A percentile compares a stretch with the other conserved stretches of the same genome.
Conservation (phyloP, 2,329 filamentous ascomycete genomes). For the Lasiodiplodia gonubiensis region DNA sequence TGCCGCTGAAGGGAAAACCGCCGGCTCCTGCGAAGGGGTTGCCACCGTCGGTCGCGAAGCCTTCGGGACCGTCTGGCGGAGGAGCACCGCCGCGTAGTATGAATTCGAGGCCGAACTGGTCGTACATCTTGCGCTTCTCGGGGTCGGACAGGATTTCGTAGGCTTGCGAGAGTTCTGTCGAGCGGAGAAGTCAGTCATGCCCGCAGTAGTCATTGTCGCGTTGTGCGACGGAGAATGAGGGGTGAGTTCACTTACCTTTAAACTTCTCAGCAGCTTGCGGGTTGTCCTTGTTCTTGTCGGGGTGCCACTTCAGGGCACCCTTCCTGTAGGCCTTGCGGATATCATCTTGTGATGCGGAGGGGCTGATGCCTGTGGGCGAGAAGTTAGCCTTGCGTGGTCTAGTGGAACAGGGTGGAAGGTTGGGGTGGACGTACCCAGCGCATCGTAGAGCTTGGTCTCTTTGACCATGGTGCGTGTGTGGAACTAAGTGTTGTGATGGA, state of each 20-base stretch:
- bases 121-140: conserved; percentile 94
- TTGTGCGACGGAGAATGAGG: neutral
- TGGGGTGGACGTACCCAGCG: conserved; percentile 58
- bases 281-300: conserved; percentile 97
- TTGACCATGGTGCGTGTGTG: conserved; percentile 71
- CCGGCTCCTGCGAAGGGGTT: conserved; percentile 52
- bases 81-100: conserved; percentile 80
- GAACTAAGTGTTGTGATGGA: neutral
- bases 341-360: conserved; percentile 84
- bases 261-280: conserved; percentile 88
- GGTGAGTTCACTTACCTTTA: conserved; percentile 64
- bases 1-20: conserved; percentile 59
- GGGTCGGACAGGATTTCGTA: conserved; percentile 98
- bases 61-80: conserved; percentile 63
- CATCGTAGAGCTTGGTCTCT: conserved; percentile 95
- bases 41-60: conserved; percentile 37
- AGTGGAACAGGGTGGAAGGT: neutral
- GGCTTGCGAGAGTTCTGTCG: conserved; percentile 83
- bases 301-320: conserved; percentile 88
- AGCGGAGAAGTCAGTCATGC: conserved; percentile 30
- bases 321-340: conserved; percentile 97
- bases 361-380: conserved; percentile 63
- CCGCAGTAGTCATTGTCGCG: neutral
- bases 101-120: conserved; percentile 93
- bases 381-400: conserved; percentile 23